Conservation (phyloP, 306 rosid species). For the Nissolia schottii region DNA sequence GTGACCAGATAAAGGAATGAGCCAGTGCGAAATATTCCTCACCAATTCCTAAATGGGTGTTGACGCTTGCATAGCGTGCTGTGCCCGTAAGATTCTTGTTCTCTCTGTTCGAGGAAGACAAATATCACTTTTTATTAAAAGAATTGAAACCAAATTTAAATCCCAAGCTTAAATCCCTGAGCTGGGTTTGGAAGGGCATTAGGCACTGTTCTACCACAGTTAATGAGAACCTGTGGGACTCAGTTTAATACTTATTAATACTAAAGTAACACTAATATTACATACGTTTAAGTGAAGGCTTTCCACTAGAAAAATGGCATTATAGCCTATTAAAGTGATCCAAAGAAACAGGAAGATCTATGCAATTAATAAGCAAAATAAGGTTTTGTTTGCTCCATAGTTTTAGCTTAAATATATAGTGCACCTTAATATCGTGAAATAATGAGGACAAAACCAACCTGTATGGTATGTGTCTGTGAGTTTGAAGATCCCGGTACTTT, state of each 20-base stretch:
- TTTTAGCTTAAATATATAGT: neutral
- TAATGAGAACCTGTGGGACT: neutral
- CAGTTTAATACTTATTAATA: neutral
- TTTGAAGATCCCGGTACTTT: slow-evolving; percentile 94
- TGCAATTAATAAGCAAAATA: neutral
- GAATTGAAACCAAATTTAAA: neutral
- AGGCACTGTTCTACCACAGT: neutral
- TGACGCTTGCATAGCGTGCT: slow-evolving; percentile 99
- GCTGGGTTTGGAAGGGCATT: neutral
- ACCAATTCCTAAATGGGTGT: slow-evolving; percentile 99
- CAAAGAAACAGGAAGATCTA: neutral
- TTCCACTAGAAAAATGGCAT: slow-evolving; percentile 1
- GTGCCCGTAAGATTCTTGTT: slow-evolving; percentile 99
- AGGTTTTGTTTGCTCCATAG: neutral
- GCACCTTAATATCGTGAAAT: slow-evolving; percentile 12
- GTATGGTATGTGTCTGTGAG: slow-evolving; percentile 97
- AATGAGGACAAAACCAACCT: slow-evolving; percentile 48
- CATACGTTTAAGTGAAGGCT: neutral
- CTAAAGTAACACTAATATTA: neutral
- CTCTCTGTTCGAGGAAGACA: slow-evolving; percentile 51
- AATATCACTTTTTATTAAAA: neutral
- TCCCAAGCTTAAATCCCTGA: neutral
- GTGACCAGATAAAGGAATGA: neutral
- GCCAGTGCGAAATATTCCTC: slow-evolving; percentile 34
- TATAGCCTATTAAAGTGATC: neutral